Conservation (phyloP, 345 rosid genomes). For the Murraya paniculata region DNA sequence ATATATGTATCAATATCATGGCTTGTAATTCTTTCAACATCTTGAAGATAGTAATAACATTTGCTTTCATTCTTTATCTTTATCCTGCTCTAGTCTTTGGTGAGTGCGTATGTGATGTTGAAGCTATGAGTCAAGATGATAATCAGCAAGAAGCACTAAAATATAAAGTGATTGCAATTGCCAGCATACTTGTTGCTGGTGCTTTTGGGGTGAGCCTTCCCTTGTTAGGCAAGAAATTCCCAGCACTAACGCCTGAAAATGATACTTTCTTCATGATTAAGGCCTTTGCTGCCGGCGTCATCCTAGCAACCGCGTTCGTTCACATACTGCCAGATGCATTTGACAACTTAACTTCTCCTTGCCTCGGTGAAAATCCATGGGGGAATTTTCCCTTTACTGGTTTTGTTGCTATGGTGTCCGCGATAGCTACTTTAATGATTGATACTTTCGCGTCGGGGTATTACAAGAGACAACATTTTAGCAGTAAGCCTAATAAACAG, state of each 20-base stretch:
- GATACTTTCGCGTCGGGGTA: constrained; percentile 52
- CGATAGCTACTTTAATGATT: constrained; percentile 53
- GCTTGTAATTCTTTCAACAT: neutral
- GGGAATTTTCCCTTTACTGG: constrained; percentile 56
- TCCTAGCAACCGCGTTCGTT: constrained; percentile 57
- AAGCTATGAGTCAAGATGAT: neutral
- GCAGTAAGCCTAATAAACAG: constrained; percentile 14
- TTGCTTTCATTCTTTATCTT: neutral
- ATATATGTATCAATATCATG: no score
- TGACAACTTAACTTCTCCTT: constrained; percentile 48
- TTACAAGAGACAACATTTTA: constrained; percentile 40
- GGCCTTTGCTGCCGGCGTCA: constrained; percentile 70
- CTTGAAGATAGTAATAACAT: neutral
- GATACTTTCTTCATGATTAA: constrained; percentile 57
- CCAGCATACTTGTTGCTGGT: constrained; percentile 52
- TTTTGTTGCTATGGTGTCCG: constrained; percentile 55
- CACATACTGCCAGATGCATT: constrained; percentile 66
- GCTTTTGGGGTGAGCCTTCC: constrained; percentile 56
- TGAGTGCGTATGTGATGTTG: constrained; percentile 28
- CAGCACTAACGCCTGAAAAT: constrained; percentile 46
- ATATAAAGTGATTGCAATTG: constrained; percentile 44
- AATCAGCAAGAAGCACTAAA: constrained; percentile 25
- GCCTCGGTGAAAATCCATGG: constrained; percentile 44
- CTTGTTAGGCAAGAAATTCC: constrained; percentile 32
- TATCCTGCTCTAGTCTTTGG: constrained; percentile 20